Base-by-base conservation (phyloP, 371 early-diverging fungal genomes). In the Encephalitozoon romaleae region DNA sequence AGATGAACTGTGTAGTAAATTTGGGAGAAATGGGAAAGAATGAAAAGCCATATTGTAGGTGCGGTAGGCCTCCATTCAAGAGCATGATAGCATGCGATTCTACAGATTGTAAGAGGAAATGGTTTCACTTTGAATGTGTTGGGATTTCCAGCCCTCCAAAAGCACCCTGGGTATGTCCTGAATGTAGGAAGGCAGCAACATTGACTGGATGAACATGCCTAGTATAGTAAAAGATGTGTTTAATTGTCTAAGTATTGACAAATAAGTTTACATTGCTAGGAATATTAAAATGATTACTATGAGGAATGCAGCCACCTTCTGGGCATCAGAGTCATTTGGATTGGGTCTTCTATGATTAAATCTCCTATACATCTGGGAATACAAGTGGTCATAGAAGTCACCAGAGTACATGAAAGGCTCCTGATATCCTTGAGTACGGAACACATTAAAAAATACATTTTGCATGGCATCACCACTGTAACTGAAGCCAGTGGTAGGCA, bases 51-150 rank as follows among this genome's bases (percentile, higher is more conserved):
- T 81, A 82, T 67, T 86, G 86, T 72, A 77, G 51, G 18, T 86
- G 86, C 74, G 78, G 68, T 49, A 52, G 71, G 25, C 68, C 64
- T 38, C 74, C 83, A 25, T 78, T 71, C 72, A 84, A 85, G 6
- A 75, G 75, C 32, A 85, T 86, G 85, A 82, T 86, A 32, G 72
- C 70, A 1, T 86, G 86, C 68, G 84, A 84, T 55, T 69, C 70
- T 43, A 25, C 34, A 26, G 76, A 76, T 42, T 94, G 94, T 80
- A 89, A 89, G 59, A 89, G 90, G 70, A 91, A 93, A 82, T 95
- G 95, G 95, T 94, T 93, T 84, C 95, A 95, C 86, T 88, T 90
- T 78, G 89, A 88, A 11, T 95, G 95, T 84, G 92, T 93, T 12
- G 92, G 90, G 25, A 87, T 94, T 26, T 88, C 89, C 28, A 88